These are phyloP conservation scores for Skeletonema menzelii DNA, from an alignment of 108 stramenopile genomes.

Conservation along the genomic window DNA sequence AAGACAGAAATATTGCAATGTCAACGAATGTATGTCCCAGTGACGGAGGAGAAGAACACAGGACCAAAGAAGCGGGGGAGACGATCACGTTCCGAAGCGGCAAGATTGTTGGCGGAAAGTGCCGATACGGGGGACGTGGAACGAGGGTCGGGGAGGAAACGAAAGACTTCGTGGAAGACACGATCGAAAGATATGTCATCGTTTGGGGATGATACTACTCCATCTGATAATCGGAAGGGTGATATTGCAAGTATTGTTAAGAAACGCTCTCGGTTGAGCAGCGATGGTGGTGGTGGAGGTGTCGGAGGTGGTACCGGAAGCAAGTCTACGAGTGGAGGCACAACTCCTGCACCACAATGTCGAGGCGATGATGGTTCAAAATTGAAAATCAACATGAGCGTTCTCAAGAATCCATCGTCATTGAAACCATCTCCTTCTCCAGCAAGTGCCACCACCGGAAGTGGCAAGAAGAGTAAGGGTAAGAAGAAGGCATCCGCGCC, in stretches of 20 bases:
- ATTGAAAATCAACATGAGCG: background rate
- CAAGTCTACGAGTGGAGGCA: background rate
- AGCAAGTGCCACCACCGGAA: background rate
- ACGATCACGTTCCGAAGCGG: conserved; percentile 2
- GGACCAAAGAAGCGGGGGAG: background rate
- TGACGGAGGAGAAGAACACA: conserved; percentile 3
- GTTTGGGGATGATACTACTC: conserved; percentile 9
- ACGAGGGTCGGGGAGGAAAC: conserved; percentile 19
- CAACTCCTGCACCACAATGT: conserved; percentile 7
- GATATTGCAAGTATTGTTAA: conserved; percentile 32
- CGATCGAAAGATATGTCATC: conserved; percentile 17
- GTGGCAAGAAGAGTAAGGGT: conserved; percentile 23
- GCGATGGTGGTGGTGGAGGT: conserved; percentile 3
- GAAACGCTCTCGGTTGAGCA: conserved; percentile 29
- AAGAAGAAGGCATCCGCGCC: conserved; percentile 2
- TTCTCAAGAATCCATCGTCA: background rate
- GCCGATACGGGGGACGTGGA: conserved; percentile 10
- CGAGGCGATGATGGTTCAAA: conserved; percentile 1
- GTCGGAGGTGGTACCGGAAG: background rate
- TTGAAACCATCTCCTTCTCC: background rate
- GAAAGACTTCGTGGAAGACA: conserved; percentile 42
- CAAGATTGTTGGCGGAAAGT: background rate
- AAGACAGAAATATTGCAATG: conserved; percentile 53
- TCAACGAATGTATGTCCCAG: conserved; percentile 72
- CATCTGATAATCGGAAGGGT: background rate